Evolutionary conservation across 2,329 filamentous ascomycete species (phyloP), one percentile per base, ranked within the genome.

Genomic region (Diplocarpon rosae): DNA sequence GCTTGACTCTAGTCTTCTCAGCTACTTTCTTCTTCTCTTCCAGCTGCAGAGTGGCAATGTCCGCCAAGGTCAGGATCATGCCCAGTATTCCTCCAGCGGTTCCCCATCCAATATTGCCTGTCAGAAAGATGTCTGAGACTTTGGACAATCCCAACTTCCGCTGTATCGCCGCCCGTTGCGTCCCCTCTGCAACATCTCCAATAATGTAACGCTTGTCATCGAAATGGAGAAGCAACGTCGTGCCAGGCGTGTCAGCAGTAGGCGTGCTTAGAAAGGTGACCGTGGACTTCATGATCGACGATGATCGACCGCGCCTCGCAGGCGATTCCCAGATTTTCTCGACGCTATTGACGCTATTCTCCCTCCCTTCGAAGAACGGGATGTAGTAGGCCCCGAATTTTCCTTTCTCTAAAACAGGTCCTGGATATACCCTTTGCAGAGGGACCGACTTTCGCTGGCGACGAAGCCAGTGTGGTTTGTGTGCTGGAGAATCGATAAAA

Each of bases 201-300:
- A 98, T 83, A 13, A 95, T 55, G 63, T 98, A 98, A 46, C 85
- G 76, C 56, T 83, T 81, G 57, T 79, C 76, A 56, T 90, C 85
- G 59, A 88, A 89, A 60, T 90, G 80, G 6, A 98, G 69, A 31
- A 87, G 62, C 28, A 96, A 63, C 39, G 77, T 75, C 2, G 86
- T 85, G 43, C 90, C 90, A 1, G 81, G 76, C 15, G 88, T 95
- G 65, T 98, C 92, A 47, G 82, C 83, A 53, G 90, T 92, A 12
- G 90, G 90, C 47, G 83, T 84, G 14, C 81, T 83, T 50, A 90
- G 63, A 56, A 96, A 67, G 62, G 93, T 81, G 45, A 89, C 70
- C 56, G 70, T 78, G 60, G 74, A 82, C 55, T 80, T 73, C 89
- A 95, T 95, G 29, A 51, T 61, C 43, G 28, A 14, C 16, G 14